Evolutionary conservation across 2,329 filamentous ascomycete genomes (phyloP).

Genomic region (Ciborinia camelliae): DNA sequence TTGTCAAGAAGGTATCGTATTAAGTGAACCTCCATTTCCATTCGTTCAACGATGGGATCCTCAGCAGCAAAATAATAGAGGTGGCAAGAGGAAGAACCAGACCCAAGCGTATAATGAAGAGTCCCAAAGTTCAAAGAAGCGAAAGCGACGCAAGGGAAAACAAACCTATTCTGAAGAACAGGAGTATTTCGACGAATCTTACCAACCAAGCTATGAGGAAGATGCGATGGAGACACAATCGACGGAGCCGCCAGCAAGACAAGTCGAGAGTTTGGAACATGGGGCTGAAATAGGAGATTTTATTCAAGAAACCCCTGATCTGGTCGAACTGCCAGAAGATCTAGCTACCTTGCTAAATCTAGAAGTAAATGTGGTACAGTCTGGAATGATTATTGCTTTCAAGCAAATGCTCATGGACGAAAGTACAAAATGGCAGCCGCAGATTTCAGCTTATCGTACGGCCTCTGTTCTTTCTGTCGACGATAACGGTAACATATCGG

Average conservation of each 20-base stretch:
- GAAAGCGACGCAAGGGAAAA: constrained; percentile 46
- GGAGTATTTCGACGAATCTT: constrained; percentile 35
- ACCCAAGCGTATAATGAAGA: constrained; percentile 43
- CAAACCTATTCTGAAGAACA: constrained; percentile 44
- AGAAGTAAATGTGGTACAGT: constrained; percentile 45
- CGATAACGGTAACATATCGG: constrained; percentile 52
- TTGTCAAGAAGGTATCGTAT: constrained; percentile 61
- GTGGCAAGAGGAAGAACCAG: constrained; percentile 49
- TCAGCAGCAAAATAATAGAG: constrained; percentile 56
- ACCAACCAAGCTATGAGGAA: constrained; percentile 39
- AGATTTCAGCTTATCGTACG: constrained; percentile 59
- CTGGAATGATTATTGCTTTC: constrained; percentile 67
- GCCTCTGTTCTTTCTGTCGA: constrained; percentile 58
- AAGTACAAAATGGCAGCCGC: constrained; percentile 63
- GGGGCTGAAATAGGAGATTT: constrained; percentile 29
- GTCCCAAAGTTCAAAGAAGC: constrained; percentile 45
- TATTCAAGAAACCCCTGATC: constrained; percentile 48
- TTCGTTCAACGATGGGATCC: constrained; percentile 88
- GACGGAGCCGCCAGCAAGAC: constrained; percentile 25
- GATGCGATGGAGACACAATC: constrained; percentile 27
- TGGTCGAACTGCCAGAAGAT: constrained; percentile 60
- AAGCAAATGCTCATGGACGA: constrained; percentile 60
- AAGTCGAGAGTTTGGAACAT: constrained; percentile 27
- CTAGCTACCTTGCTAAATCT: constrained; percentile 52
- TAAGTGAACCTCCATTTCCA: constrained; percentile 80